Evolutionary conservation across 306 rosid genomes (phyloP), one percentile per base, ranked within the genome.

Genomic region (Myrica gale): DNA sequence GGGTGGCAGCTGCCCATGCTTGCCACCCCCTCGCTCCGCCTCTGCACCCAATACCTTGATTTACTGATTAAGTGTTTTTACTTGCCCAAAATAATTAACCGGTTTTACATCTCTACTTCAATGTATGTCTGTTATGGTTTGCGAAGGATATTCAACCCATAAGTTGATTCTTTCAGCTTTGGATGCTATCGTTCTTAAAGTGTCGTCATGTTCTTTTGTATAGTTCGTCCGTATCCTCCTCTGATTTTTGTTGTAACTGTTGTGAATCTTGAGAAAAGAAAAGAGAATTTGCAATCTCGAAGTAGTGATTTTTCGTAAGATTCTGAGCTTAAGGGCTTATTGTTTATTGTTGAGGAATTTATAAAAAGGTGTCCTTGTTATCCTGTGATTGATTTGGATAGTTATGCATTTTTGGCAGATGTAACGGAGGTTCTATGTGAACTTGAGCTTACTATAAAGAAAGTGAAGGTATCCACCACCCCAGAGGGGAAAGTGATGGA

Each of bases 401-500:
- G 71, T 68, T 65, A 63, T 63, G 52, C 82, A 69, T 43, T 39
- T 57, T 51, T 57, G 55, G 60, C 91, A 95, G 99, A 95, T 85
- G 97, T 95, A 75, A 95, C 99, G 0, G 76, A 74, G 80, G 97
- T 89, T 88, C 97, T 95, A 58, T 89, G 88, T 76, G 97, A 90
- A 72, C 90, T 88, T 10, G 99, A 95, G 87, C 89, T 95, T 82
- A 82, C 74, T 45, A 92, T 95, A 65, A 82, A 88, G 76, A 95
- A 89, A 88, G 97, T 95, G 80, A 95, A 95, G 89, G 96, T 95
- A 45, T 95, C 97, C 50, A 92, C 96, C 19, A 95, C 97, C 19
- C 99, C 99, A 1, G 99, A 95, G 79, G 97, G 93, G 69, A 92
- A 77, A 92, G 97, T 92, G 73, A 87, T 95, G 89, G 97, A 95